phyloP scores from a whole-genome alignment of 129 eudicot genomes.

The Helichrysum umbraculigerum region DNA sequence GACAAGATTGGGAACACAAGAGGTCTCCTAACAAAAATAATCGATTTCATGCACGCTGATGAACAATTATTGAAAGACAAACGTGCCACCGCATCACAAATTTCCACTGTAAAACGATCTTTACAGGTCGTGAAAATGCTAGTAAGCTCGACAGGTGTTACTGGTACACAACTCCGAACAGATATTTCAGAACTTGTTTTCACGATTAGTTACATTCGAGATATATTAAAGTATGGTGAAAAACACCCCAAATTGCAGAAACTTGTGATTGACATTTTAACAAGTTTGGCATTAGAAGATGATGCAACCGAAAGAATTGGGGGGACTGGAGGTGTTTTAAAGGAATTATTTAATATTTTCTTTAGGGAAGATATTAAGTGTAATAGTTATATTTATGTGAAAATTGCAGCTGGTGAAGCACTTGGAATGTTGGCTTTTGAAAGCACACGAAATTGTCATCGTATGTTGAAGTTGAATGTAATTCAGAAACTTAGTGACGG shows the following conservation, averaged over 20 bases:
- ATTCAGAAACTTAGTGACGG: slow-evolving; percentile 49
- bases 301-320: slow-evolving; percentile 90
- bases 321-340: slow-evolving; percentile 78
- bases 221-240: slow-evolving; percentile 62
- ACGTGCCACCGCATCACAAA: slow-evolving; percentile 52
- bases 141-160: slow-evolving; percentile 70
- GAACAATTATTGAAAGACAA: slow-evolving; percentile 49
- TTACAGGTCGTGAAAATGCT: slow-evolving; percentile 82
- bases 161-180: slow-evolving; percentile 72
- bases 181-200: slow-evolving; percentile 82
- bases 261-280: slow-evolving; percentile 75
- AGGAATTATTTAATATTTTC: slow-evolving; percentile 64
- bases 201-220: slow-evolving; percentile 77
- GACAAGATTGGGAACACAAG: slow-evolving; percentile 87
- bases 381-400: slow-evolving; percentile 43
- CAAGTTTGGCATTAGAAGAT: slow-evolving; percentile 73
- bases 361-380: slow-evolving; percentile 38
- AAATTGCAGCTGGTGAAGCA: slow-evolving; percentile 86
- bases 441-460: slow-evolving; percentile 57
- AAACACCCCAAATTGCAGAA: slow-evolving; percentile 62
- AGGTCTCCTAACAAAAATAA: slow-evolving; percentile 70
- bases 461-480: slow-evolving; percentile 50
- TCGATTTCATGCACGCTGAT: slow-evolving; percentile 65
- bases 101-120: slow-evolving; percentile 63
- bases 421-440: slow-evolving; percentile 79